Evolutionary conservation across 176 grass and related monocot genomes (phyloP).

Genomic region (Raddia distichophylla): DNA sequence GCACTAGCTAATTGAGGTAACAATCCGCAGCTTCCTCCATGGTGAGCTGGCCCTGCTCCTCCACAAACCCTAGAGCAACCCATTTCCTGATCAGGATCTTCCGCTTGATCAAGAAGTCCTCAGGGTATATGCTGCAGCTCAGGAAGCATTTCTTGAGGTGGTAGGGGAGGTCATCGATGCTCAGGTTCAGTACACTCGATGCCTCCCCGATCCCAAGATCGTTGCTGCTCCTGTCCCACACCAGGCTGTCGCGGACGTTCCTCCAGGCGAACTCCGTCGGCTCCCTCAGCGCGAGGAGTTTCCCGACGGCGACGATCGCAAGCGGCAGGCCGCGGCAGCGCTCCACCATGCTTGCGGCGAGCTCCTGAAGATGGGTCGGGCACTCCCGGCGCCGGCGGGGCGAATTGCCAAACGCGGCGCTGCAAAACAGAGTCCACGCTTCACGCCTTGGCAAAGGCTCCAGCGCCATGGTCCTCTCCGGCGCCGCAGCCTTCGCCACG

Average conservation of each 20-base stretch:
- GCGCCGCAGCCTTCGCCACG: neutral
- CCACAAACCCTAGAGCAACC: constrained; percentile 34
- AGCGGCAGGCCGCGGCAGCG: constrained; percentile 29
- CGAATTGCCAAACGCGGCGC: neutral
- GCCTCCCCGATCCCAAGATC: neutral
- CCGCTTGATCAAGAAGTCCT: constrained; percentile 14
- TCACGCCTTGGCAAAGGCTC: neutral
- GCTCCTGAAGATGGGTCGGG: neutral
- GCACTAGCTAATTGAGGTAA: constrained; percentile 10
- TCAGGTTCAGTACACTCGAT: neutral
- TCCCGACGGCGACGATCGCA: constrained; percentile 33
- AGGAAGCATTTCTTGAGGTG: constrained; percentile 44
- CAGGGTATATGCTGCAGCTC: constrained; percentile 30
- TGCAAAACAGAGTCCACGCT: neutral
- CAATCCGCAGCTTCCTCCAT: constrained; percentile 30
- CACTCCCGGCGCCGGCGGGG: neutral
- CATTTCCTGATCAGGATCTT: constrained; percentile 23
- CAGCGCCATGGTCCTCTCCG: neutral
- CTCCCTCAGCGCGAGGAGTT: neutral
- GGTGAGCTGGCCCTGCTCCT: neutral
- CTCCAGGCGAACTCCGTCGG: constrained; percentile 5
- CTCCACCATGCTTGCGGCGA: neutral
- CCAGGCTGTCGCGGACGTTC: neutral
- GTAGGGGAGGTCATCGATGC: constrained; percentile 38
- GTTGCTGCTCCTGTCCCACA: neutral